A percentile compares a stretch with the other conserved stretches of the same genome.
These are phyloP conservation scores for Aspergillus pseudoglaucus DNA, from an alignment of 2,329 filamentous ascomycete genomes.

Conservation along the genomic window DNA sequence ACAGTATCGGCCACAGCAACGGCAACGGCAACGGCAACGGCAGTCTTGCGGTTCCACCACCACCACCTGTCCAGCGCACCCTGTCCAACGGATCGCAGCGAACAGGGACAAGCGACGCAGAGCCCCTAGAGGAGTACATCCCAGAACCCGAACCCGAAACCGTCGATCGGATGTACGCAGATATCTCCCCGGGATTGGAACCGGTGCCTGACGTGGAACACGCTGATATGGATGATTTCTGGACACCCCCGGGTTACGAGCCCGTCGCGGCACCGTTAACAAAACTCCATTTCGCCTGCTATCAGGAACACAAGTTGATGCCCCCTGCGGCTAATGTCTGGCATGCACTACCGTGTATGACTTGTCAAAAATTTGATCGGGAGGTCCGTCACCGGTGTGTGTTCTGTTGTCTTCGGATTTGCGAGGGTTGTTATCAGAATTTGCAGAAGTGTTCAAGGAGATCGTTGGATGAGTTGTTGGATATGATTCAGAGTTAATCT, in stretches of 20 bases:
- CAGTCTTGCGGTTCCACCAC: neutral
- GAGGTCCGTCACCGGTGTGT: constrained; percentile 34
- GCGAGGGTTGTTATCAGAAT: constrained; percentile 26
- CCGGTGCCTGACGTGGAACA: neutral
- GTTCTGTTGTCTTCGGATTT: constrained; percentile 38
- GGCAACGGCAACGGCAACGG: neutral
- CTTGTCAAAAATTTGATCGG: constrained; percentile 33
- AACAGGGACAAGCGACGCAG: constrained; percentile 7
- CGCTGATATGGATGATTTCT: constrained; percentile 7
- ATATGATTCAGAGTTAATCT: constrained; percentile 9
- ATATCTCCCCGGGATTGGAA: neutral
- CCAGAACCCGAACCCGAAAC: constrained; percentile 17
- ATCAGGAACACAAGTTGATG: constrained; percentile 34
- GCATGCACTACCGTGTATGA: constrained; percentile 39
- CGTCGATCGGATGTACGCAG: neutral
- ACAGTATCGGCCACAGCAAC: neutral
- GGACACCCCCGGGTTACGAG: constrained; percentile 26
- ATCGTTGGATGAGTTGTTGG: constrained; percentile 29
- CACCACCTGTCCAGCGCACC: neutral
- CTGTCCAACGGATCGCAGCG: constrained; percentile 5
- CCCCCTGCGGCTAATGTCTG: constrained; percentile 30
- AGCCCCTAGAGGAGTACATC: constrained; percentile 27
- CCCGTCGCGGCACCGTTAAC: constrained; percentile 29
- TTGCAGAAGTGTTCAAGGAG: constrained; percentile 28
- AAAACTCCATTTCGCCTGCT: constrained; percentile 33